Evolutionary conservation across 768 basidiomycete genomes (phyloP), one percentile per base, ranked within the genome.

Genomic region (Podaxis sp.): DNA sequence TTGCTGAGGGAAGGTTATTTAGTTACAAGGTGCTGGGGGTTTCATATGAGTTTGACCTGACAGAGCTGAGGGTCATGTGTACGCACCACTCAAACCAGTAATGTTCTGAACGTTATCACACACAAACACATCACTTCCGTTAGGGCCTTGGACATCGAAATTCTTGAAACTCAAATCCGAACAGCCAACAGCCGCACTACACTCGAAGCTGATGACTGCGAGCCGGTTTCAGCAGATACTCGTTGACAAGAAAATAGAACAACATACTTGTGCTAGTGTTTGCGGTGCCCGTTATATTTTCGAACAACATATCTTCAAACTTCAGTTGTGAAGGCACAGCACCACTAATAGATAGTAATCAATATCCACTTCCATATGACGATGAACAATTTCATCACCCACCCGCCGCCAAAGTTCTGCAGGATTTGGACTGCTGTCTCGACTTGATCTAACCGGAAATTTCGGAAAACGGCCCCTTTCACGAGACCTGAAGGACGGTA

Each of bases 161-260:
- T 74, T 68, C 4, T 67, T 47, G 65, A 83, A 84, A 0, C 66
- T 65, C 23, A 83, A 76, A 51, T 77, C 68, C 11, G 73, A 69
- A 62, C 83, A 83, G n/a, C 76, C 77, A 32, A 70, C 80, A 0
- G 76, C 78, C 0, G 78, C 62, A 63, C 79, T 82, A 69, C 83
- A 84, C 62, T 79, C 77, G 32, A 85, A 71, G 61, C 80, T 77
- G 25, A 83, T 74, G 46, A 82, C 81, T 82, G 63, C 36, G 16
- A 11, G 3, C 16, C 32, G 32, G 51, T 42, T 56, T 32, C 36
- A 57, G 40, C 13, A 64, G 7, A 32, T 4, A 44, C 2, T 35
- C n/a, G 10, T 4, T 36, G 14, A 32, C 25, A 16, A 7, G 18
- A 38, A 36, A 25, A 5, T 7, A 27, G 28, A 47, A 23, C 16